Conservation (phyloP, 768 basidiomycete genomes). For the Leccinum arenicola region DNA sequence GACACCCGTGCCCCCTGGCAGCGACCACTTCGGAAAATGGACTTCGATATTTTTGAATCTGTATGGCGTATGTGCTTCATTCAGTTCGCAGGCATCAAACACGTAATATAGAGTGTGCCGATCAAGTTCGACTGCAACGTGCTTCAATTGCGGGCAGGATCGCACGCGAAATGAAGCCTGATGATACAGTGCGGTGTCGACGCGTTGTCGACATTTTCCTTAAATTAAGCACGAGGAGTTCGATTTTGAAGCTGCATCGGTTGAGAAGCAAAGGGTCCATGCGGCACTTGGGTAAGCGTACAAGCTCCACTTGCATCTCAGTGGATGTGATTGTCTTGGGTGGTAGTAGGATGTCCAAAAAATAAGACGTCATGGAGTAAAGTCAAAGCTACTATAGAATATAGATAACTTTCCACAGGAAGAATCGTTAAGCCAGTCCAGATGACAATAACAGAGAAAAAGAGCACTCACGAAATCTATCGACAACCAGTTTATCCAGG, state of each 20-base stretch:
- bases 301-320: neutral
- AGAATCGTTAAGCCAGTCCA: neutral
- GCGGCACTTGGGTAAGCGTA: neutral
- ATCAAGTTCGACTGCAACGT: neutral
- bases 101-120: neutral
- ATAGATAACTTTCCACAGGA: neutral
- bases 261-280: neutral
- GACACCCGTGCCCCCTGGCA: neutral
- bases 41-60: neutral
- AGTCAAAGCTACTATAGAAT: neutral
- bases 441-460: neutral
- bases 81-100: neutral
- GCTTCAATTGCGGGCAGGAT: neutral
- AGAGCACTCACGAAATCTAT: neutral
- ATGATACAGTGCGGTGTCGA: neutral
- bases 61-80: neutral
- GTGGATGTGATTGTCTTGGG: neutral
- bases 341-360: neutral
- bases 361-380: neutral
- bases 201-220: neutral
- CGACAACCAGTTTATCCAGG: neutral
- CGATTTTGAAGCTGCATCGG: neutral
- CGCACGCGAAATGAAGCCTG: conserved; percentile 4
- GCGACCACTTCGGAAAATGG: neutral
- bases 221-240: neutral